Percentiles rank a stretch among this genome's conserved stretches.
Evolutionary conservation across 768 basidiomycete genomes (phyloP).

Genomic region (Boletus reticulatus): DNA sequence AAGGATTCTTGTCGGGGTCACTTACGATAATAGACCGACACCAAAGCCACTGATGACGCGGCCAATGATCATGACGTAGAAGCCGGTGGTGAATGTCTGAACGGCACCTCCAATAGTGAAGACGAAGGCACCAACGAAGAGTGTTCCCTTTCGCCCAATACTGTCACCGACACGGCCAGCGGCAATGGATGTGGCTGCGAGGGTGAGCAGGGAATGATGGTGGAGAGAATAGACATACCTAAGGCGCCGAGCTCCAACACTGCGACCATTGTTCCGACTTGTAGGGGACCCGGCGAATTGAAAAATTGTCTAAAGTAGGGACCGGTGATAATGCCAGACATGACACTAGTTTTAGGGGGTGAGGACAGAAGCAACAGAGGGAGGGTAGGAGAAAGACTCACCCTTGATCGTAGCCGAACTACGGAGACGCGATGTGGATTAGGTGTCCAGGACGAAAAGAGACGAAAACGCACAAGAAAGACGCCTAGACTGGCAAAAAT

Average conservation of each 20-base stretch:
- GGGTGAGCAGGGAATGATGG: background rate
- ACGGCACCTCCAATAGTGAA: slow-evolving; percentile 86
- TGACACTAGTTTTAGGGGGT: slow-evolving; percentile 51
- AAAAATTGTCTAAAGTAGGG: slow-evolving; percentile 83
- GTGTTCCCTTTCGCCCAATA: slow-evolving; percentile 80
- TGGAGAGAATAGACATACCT: slow-evolving; percentile 44
- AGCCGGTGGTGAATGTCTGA: slow-evolving; percentile 81
- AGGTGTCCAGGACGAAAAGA: background rate
- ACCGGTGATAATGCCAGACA: slow-evolving; percentile 90
- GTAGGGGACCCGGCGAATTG: slow-evolving; percentile 66
- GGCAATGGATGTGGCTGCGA: slow-evolving; percentile 79
- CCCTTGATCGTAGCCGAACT: slow-evolving; percentile 92
- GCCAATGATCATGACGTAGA: slow-evolving; percentile 78
- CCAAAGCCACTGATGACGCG: slow-evolving; percentile 84
- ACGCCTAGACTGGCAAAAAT: slow-evolving; percentile 82
- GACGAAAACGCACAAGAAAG: slow-evolving; percentile 60
- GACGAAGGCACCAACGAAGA: slow-evolving; percentile 78
- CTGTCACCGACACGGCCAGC: slow-evolving; percentile 87
- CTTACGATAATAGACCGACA: slow-evolving; percentile 85
- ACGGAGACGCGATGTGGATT: background rate
- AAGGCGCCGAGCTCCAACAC: slow-evolving; percentile 91
- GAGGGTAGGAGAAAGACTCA: slow-evolving; percentile 27
- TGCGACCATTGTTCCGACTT: slow-evolving; percentile 95
- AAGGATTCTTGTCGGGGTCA: slow-evolving; percentile 8
- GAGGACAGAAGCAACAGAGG: background rate